Percentiles rank a stretch among this genome's conserved stretches.
Conservation (phyloP, 345 rosid genomes). For the Geranium rotundifolium region DNA sequence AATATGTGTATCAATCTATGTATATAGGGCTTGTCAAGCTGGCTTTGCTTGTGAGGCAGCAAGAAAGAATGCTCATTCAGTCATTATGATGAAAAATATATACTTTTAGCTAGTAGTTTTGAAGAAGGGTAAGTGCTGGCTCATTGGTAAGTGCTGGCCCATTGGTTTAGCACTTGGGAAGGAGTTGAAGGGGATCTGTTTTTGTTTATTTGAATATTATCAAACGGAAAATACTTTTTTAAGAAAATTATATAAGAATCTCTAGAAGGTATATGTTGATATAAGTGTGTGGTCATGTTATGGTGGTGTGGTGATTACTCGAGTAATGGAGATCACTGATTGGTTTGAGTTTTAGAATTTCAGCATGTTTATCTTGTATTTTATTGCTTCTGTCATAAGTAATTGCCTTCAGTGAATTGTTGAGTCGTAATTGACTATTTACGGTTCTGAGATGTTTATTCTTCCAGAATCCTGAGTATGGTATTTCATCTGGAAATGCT, state of each 20-base stretch:
- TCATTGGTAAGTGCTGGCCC: not conserved
- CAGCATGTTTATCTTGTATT: not conserved
- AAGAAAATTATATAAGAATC: not conserved
- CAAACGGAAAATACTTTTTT: too few relatives aligned
- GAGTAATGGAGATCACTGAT: not conserved
- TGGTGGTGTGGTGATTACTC: too few relatives aligned
- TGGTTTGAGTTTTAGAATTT: not conserved
- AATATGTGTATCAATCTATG: not conserved
- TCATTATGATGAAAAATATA: not conserved
- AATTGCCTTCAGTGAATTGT: not conserved
- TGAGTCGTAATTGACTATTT: not conserved
- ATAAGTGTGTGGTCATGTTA: not conserved
- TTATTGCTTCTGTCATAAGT: too few relatives aligned
- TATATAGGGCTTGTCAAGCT: not conserved
- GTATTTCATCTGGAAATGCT: slow-evolving; percentile 31
- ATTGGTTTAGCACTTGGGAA: too few relatives aligned
- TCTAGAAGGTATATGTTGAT: not conserved
- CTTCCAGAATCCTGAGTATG: slow-evolving; percentile 30
- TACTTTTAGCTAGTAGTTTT: not conserved
- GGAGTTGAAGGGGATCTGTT: too few relatives aligned
- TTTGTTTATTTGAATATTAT: too few relatives aligned
- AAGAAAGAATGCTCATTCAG: not conserved
- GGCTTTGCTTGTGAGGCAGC: not conserved
- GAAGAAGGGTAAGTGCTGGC: not conserved
- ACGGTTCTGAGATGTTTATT: not conserved